Conservation (phyloP, 2,329 filamentous ascomycete species). For the Plenodomus biglobosus region DNA sequence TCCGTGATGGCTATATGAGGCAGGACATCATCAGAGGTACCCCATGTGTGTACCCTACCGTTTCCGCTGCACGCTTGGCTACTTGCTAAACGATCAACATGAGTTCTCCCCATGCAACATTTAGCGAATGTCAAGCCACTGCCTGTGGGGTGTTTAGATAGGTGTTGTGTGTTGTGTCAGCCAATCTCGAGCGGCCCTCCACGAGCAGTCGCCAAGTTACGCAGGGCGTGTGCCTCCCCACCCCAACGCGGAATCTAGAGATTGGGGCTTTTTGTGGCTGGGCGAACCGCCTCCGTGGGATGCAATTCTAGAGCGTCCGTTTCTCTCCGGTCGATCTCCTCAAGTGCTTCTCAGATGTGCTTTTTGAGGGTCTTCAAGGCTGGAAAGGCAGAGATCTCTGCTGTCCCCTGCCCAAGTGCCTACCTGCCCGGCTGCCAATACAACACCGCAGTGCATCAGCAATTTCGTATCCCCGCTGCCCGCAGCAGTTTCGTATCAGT, state of each 20-base stretch:
- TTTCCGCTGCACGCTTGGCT: background rate
- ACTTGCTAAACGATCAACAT: background rate
- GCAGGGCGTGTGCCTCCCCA: constrained; percentile 14
- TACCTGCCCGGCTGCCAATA: too few relatives aligned
- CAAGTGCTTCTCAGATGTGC: background rate
- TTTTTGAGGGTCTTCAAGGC: background rate
- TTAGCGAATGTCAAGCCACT: background rate
- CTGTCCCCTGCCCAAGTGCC: background rate
- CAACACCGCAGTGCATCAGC: background rate
- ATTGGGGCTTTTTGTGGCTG: constrained; percentile 17
- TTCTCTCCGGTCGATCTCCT: background rate
- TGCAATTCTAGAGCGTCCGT: constrained; percentile 5
- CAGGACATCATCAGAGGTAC: constrained; percentile 5
- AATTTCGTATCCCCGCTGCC: background rate
- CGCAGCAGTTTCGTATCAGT: constrained; percentile 10
- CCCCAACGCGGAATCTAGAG: background rate
- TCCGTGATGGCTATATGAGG: constrained; percentile 20
- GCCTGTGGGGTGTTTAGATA: constrained; percentile 1
- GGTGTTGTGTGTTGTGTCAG: constrained; percentile 16
- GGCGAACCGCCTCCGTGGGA: constrained; percentile 35
- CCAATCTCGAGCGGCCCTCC: constrained; percentile 23
- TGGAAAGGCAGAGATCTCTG: background rate
- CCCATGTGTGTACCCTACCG: background rate
- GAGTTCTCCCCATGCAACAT: background rate
- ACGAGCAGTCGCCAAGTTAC: constrained; percentile 14